Conservation (phyloP, 2,329 filamentous ascomycete species). For the Ascochyta koolunga region DNA sequence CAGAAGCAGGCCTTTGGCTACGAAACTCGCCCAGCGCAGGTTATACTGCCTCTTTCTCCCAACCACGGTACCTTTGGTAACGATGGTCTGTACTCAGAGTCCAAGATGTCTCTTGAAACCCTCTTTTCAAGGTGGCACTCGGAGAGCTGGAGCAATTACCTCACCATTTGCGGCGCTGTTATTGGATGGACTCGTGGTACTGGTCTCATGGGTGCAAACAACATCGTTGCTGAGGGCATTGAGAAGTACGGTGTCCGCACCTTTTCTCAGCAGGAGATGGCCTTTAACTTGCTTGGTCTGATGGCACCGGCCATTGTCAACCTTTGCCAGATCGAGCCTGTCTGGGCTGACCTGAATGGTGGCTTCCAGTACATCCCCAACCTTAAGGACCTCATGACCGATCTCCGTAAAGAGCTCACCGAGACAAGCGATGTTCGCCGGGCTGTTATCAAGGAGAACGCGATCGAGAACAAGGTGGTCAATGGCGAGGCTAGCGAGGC, state of each 20-base stretch:
- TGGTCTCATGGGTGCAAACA: constrained; percentile 97
- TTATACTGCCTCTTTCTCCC: constrained; percentile 92
- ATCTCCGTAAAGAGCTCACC: constrained; percentile 90
- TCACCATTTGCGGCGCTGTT: constrained; percentile 96
- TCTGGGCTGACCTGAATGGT: constrained; percentile 96
- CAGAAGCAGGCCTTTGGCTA: constrained; percentile 88
- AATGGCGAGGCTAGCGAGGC: constrained; percentile 92
- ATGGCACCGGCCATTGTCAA: constrained; percentile 96
- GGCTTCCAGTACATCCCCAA: constrained; percentile 97
- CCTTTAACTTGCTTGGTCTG: constrained; percentile 94
- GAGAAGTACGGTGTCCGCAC: constrained; percentile 96
- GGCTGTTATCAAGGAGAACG: constrained; percentile 93
- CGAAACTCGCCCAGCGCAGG: constrained; percentile 94
- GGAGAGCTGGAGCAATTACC: constrained; percentile 95
- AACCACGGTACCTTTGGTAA: constrained; percentile 99
- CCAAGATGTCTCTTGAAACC: constrained; percentile 94
- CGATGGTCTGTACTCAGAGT: constrained; percentile 97
- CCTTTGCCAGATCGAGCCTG: constrained; percentile 91
- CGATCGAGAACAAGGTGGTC: constrained; percentile 95
- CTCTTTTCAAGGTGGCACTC: constrained; percentile 99
- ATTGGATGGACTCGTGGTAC: constrained; percentile 99
- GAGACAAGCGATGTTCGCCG: constrained; percentile 92
- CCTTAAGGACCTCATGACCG: constrained; percentile 91
- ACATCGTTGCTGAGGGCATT: constrained; percentile 94
- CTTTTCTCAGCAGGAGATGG: constrained; percentile 99